A percentile compares a stretch with the other conserved stretches of the same genome.
Conservation (phyloP, 495 filamentous ascomycete species). For the Hypoxylon crocopeplum region DNA sequence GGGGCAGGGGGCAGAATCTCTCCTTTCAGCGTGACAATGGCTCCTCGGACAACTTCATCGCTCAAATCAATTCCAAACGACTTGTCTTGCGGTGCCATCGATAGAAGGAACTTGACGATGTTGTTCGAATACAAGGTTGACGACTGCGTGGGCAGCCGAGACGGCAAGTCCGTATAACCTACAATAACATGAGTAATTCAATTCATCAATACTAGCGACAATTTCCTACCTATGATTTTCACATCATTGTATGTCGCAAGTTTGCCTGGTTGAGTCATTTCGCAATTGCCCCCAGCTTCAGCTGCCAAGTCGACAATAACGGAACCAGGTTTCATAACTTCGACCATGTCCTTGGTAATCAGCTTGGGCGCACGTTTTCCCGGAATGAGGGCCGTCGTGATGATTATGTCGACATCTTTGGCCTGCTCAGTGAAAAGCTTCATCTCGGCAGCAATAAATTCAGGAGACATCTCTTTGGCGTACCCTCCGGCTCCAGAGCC, state of each 20-base stretch:
- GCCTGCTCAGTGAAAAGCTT: conserved; percentile 83
- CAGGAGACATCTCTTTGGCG: conserved; percentile 86
- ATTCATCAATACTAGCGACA: neutral
- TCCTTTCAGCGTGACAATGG: conserved; percentile 77
- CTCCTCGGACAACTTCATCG: conserved; percentile 81
- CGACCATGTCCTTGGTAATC: conserved; percentile 78
- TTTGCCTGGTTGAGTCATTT: conserved; percentile 73
- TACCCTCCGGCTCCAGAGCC: conserved; percentile 83
- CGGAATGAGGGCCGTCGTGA: conserved; percentile 83
- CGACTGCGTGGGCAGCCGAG: conserved; percentile 78
- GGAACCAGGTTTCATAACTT: conserved; percentile 81
- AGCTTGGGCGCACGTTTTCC: conserved; percentile 77
- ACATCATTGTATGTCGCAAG: conserved; percentile 73
- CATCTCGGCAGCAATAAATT: conserved; percentile 89
- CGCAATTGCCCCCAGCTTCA: conserved; percentile 83
- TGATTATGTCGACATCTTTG: conserved; percentile 83
- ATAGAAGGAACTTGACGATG: conserved; percentile 81
- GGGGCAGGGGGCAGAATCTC: conserved; percentile 75
- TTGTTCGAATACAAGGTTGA: conserved; percentile 88
- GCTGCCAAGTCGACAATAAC: conserved; percentile 83
- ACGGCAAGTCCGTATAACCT: conserved; percentile 85
- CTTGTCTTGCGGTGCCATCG: conserved; percentile 75
- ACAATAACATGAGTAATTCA: neutral
- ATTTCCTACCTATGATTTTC: conserved; percentile 72
- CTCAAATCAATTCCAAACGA: conserved; percentile 75